phyloP scores from a whole-genome alignment of 164 flowering plant species.

The Saururus chinensis region DNA sequence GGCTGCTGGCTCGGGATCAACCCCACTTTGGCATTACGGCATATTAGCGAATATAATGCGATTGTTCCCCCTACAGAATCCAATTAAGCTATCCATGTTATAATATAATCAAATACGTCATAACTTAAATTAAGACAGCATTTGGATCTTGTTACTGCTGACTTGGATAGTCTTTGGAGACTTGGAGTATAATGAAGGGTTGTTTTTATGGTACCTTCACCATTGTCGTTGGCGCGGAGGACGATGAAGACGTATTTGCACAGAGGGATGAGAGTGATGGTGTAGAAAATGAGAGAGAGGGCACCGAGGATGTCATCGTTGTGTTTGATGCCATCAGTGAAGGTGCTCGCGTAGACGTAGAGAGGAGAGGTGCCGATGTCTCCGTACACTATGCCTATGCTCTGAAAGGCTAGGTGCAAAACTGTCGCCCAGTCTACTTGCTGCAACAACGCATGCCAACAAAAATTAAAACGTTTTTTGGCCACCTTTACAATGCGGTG shows the following conservation, averaged over 20 bases:
- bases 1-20: conserved; percentile 21
- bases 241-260: conserved; percentile 71
- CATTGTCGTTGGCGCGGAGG: conserved; percentile 65
- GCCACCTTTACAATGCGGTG: background rate
- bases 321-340: conserved; percentile 38
- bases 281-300: conserved; percentile 56
- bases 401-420: conserved; percentile 57
- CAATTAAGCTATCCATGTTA: background rate
- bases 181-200: too few species aligned
- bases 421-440: conserved; percentile 32
- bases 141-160: too few species aligned
- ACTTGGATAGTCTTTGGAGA: too few species aligned
- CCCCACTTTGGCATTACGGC: conserved; percentile 20
- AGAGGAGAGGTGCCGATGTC: conserved; percentile 84
- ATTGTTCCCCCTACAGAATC: conserved; percentile 19
- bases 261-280: conserved; percentile 55
- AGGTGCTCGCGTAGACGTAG: conserved; percentile 59
- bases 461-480: too few species aligned
- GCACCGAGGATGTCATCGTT: conserved; percentile 61
- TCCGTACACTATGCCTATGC: conserved; percentile 62
- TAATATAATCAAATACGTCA: too few species aligned
- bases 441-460: conserved; percentile 1
- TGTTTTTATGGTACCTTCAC: conserved; percentile 40
- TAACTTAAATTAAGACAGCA: background rate
- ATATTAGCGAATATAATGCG: conserved; percentile 23